Base-by-base conservation (phyloP, 495 filamentous ascomycete genomes). In the Alectoria sarmentosa region DNA sequence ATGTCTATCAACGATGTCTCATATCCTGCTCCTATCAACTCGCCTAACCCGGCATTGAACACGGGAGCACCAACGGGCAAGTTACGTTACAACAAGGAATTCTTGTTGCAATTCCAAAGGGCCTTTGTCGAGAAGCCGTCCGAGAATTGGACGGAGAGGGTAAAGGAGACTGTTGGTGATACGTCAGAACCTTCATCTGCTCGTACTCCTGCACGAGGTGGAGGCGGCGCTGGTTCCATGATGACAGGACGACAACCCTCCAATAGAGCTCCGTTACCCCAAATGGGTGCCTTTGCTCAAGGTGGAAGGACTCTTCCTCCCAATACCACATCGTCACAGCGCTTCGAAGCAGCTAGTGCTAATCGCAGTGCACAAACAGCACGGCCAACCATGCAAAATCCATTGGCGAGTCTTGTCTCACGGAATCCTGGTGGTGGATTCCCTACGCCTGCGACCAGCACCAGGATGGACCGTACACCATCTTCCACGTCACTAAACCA, bases 51-150 rank as follows among this genome's bases (percentile, higher is more conserved):
- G 9, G 89, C 92, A 11, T 77, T 98, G 55, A 99, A 96, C 71
- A 77, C 83, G 36, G 86, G 79, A 56, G 86, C 88, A 23, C 82
- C 88, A 7, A 83, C 80, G 63, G 88, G 88, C 67, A 92, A 89
- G 71, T 96, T 96, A 82, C 90, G 92, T 72, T 99, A 99, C 77
- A 90, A 97, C 74, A 89, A 89, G 64, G 85, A 90, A 58, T 99
- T 99, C 82, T 79, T 99, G 75, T 80, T 98, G n/a, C 95, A 99
- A 72, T 99, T 99, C 82, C 88, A 97, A 78, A 78, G 79, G 60
- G 90, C 91, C 3, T 99, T 96, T 77, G 94, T 88, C 62, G 94
- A 98, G 76, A 96, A 97, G 76, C 94, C 94, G 14, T 92, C 91
- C 3, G 67, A 90, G 19, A 92, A 97, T 69, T 98, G 96, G 86